phyloP scores from a whole-genome alignment of 176 grass and related monocot genomes.

The Zea luxurians region DNA sequence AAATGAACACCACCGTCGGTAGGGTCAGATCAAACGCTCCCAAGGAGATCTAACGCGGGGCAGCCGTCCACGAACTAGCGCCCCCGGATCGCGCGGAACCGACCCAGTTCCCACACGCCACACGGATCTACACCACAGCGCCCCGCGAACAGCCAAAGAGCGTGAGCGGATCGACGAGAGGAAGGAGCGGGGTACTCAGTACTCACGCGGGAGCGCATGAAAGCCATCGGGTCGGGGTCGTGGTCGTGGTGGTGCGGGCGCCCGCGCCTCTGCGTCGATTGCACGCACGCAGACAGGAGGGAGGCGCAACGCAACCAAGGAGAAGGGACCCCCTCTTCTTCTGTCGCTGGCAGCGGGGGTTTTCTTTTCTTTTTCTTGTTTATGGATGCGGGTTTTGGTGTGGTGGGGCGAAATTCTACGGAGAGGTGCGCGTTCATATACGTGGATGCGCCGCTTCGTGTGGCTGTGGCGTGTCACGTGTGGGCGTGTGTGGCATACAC shows the following conservation, averaged over 20 bases:
- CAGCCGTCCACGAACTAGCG: neutral
- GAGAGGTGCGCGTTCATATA: constrained; percentile 30
- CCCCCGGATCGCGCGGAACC: neutral
- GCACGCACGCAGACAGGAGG: constrained; percentile 41
- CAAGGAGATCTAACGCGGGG: constrained; percentile 1
- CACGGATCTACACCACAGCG: constrained; percentile 37
- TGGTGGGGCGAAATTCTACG: constrained; percentile 15
- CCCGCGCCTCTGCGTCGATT: constrained; percentile 42
- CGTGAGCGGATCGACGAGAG: neutral
- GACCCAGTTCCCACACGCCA: neutral
- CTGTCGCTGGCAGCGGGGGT: constrained; percentile 14
- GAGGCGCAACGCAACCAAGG: neutral
- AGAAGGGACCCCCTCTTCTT: neutral
- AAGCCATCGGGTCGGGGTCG: constrained; percentile 46
- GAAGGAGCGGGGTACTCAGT: constrained; percentile 19
- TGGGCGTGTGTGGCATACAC: neutral
- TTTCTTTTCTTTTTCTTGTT: neutral
- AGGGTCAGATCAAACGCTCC: neutral
- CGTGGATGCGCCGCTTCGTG: constrained; percentile 24
- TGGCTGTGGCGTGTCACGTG: neutral
- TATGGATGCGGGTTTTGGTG: constrained; percentile 2
- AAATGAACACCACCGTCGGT: neutral
- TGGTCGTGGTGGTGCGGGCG: neutral
- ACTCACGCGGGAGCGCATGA: constrained; percentile 60
- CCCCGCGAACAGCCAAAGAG: neutral